These are phyloP conservation scores for Xylogone sp. DNA, from an alignment of 2,329 filamentous ascomycete genomes.

Conservation along the genomic window DNA sequence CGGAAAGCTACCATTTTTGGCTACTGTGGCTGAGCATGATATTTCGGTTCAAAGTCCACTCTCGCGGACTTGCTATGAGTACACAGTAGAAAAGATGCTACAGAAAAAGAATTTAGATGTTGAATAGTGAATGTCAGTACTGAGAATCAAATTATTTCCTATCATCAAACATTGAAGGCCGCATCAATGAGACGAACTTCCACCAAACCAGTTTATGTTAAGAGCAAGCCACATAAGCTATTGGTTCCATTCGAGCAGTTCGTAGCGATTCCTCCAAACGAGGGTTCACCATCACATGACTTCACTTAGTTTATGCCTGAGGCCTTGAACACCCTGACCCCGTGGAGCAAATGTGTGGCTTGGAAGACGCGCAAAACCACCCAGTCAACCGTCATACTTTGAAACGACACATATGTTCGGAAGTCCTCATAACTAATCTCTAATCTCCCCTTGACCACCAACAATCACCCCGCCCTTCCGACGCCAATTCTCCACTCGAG, in stretches of 20 bases:
- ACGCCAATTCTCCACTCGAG: background rate
- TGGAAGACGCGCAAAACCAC: background rate
- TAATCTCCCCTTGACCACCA: background rate
- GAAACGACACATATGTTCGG: background rate
- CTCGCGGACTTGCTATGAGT: too few species aligned
- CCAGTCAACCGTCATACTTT: background rate
- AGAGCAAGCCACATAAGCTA: too few species aligned
- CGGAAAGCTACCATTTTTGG: background rate
- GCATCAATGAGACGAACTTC: too few species aligned
- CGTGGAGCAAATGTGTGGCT: background rate
- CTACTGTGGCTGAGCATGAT: background rate
- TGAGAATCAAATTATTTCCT: too few species aligned
- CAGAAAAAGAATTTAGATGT: too few species aligned
- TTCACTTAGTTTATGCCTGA: background rate
- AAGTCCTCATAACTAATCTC: too few species aligned
- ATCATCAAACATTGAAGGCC: too few species aligned
- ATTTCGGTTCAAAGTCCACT: background rate
- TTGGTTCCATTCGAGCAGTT: too few species aligned
- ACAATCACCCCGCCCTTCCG: background rate
- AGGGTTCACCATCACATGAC: background rate
- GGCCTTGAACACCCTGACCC: background rate
- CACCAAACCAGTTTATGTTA: too few species aligned
- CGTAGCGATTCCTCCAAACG: too few species aligned
- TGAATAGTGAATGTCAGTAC: too few species aligned
- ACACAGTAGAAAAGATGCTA: too few species aligned